Evolutionary conservation across 129 eudicot species (phyloP).

Genomic region (Flaveria sonorensis): DNA sequence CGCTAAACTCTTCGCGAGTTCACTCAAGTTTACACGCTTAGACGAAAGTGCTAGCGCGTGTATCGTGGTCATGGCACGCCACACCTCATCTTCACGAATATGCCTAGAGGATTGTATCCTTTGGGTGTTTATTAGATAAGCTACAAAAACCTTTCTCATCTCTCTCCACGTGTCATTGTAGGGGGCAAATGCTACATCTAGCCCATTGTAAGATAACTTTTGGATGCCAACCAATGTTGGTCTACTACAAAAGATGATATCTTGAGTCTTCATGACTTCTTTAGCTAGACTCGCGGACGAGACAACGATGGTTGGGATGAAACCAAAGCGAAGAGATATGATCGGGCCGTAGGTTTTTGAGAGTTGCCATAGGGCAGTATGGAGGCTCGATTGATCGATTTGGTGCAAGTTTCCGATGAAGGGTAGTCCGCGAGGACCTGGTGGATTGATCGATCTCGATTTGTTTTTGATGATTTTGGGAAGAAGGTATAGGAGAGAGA

Average conservation of each 20-base stretch:
- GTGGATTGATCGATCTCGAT: conserved; percentile 21
- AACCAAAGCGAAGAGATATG: conserved; percentile 15
- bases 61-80: conserved; percentile 1
- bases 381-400: conserved; percentile 21
- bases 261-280: conserved; percentile 30
- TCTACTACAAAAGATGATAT: conserved; percentile 21
- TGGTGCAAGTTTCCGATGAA: conserved; percentile 40
- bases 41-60: conserved; percentile 13
- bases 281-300: conserved; percentile 27
- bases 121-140: conserved; percentile 8
- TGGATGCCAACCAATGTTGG: conserved; percentile 4
- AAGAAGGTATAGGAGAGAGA: conserved; percentile 23
- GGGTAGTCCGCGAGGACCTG: conserved; percentile 34
- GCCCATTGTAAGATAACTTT: conserved; percentile 17
- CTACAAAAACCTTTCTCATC: conserved; percentile 25
- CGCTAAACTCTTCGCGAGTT: conserved; percentile 3
- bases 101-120: conserved; percentile 10
- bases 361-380: conserved; percentile 29
- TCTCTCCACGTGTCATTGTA: conserved; percentile 14
- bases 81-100: conserved; percentile 37
- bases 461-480: conserved; percentile 20
- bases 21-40: conserved; percentile 25
- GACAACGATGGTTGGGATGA: conserved; percentile 24
- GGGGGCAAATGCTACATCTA: conserved; percentile 21
- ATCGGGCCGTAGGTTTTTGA: conserved; percentile 33